Evolutionary conservation across 768 basidiomycete species (phyloP), one percentile per base, ranked within the genome.

Genomic region (Suillus sp.): DNA sequence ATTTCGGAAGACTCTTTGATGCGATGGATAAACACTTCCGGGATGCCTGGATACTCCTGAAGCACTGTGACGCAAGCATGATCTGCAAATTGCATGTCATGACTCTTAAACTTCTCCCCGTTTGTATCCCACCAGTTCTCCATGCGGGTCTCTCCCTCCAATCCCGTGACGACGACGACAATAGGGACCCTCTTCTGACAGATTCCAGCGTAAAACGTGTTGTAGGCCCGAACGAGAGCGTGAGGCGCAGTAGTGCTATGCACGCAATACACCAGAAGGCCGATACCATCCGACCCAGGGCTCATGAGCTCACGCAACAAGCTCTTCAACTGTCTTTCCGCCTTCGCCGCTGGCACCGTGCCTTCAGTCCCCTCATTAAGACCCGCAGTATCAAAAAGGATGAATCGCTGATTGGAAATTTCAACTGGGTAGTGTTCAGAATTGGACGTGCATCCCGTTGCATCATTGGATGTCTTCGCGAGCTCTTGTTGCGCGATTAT

Each of bases 41-140:
- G 25, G 14, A 48, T 16, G 25, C 14, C 71, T 14, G 7, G 2
- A 42, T 74, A 48, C 0, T 16, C 51, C 25, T 54, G 34, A 47
- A 75, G 60, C 30, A 79, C 77, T 43, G 80, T 81, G 66, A 82
- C 73, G 67, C 81, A 83, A 1, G 78, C 82, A 48, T 79, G 75
- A 10, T 75, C 80, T 40, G 66, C 67, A 30, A 80, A 80, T 11
- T 69, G 64, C 66, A 82, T 75, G 18, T 72, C 72, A 42, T 76
- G 66, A 8, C 62, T 55, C 32, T 67, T 62, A 57, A 83, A 68
- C 5, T 64, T 65, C n/a, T 67, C 66, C 13, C 77, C 69, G 40
- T 82, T 82, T 62, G 63, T 69, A 30, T 51, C 25, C 76, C 75
- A 76, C 75, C 75, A 76, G 1, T 57, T 57, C 3, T 73, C 72